phyloP scores from a whole-genome alignment of 2,329 filamentous ascomycete species.

The Metarhizium sp. region DNA sequence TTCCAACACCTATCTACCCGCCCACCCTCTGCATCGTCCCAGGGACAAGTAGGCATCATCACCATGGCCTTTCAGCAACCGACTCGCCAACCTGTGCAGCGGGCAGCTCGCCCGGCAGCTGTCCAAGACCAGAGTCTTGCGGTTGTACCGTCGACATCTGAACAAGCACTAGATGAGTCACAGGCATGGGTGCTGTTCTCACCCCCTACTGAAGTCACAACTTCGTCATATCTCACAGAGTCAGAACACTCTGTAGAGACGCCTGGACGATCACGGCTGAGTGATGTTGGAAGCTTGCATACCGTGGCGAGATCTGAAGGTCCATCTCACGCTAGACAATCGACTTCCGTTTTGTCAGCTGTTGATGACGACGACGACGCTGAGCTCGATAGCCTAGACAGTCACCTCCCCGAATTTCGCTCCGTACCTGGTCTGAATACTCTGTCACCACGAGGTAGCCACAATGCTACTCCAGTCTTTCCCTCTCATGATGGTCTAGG shows the following conservation, averaged over 20 bases:
- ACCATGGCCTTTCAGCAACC: slow-evolving; percentile 53
- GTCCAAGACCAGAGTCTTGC: slow-evolving; percentile 25
- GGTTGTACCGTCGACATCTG: slow-evolving; percentile 17
- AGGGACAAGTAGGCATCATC: not conserved
- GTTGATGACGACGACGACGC: slow-evolving; percentile 52
- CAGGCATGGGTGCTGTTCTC: slow-evolving; percentile 97
- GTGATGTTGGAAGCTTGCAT: slow-evolving; percentile 72
- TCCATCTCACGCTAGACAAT: slow-evolving; percentile 33
- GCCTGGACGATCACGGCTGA: slow-evolving; percentile 61
- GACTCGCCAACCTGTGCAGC: slow-evolving; percentile 41
- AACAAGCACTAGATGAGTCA: slow-evolving; percentile 51
- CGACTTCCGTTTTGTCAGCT: slow-evolving; percentile 25
- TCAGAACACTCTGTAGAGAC: slow-evolving; percentile 56
- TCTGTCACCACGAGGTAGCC: slow-evolving; percentile 14
- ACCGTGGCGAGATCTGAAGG: slow-evolving; percentile 54
- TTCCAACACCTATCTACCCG: not conserved
- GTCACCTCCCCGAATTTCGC: slow-evolving; percentile 81
- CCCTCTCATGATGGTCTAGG: slow-evolving; percentile 89
- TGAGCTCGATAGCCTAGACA: slow-evolving; percentile 88
- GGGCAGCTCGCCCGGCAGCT: slow-evolving; percentile 32
- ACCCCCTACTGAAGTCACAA: slow-evolving; percentile 54
- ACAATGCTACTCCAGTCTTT: slow-evolving; percentile 59
- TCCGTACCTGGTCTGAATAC: slow-evolving; percentile 36
- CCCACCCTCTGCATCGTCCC: not conserved
- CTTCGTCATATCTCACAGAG: slow-evolving; percentile 59